Evolutionary conservation across 228 moss, liverwort and hornwort genomes (phyloP).

Genomic region (Sphagnum magellanicum): DNA sequence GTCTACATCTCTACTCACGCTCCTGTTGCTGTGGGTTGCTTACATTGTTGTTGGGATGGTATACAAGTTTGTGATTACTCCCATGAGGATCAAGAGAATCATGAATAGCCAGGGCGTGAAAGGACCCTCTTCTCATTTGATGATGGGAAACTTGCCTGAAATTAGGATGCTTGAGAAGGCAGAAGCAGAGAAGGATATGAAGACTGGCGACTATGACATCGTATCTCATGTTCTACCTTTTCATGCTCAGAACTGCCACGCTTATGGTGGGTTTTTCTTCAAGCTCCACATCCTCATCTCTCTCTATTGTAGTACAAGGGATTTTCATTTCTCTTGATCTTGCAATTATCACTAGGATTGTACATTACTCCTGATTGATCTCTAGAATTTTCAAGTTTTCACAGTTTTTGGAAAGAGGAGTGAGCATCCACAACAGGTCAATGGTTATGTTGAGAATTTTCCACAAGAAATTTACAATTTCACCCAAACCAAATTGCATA

Average conservation of each 20-base stretch:
- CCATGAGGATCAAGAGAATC: constrained; percentile 1
- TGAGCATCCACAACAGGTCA: too few relatives aligned
- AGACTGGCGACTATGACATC: constrained; percentile 6
- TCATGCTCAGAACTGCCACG: not conserved
- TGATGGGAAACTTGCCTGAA: constrained; percentile 5
- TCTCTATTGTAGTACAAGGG: too few relatives aligned
- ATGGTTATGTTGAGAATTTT: too few relatives aligned
- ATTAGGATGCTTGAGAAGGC: not conserved
- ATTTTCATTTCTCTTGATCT: too few relatives aligned
- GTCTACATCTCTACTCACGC: not conserved
- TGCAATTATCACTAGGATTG: too few relatives aligned
- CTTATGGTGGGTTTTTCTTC: too few relatives aligned
- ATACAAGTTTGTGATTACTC: not conserved
- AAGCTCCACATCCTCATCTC: too few relatives aligned
- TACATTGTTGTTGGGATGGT: not conserved
- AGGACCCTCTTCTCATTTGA: constrained; percentile 1
- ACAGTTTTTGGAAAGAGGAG: too few relatives aligned
- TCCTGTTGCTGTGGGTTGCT: not conserved
- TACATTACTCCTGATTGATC: too few relatives aligned
- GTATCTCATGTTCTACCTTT: not conserved
- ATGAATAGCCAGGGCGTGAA: constrained; percentile 6
- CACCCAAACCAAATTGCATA: too few relatives aligned
- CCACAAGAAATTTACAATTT: too few relatives aligned
- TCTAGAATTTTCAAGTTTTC: too few relatives aligned
- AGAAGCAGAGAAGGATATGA: not conserved